Conservation (phyloP, 2,329 filamentous ascomycete genomes). For the Sporothrix sp. region DNA sequence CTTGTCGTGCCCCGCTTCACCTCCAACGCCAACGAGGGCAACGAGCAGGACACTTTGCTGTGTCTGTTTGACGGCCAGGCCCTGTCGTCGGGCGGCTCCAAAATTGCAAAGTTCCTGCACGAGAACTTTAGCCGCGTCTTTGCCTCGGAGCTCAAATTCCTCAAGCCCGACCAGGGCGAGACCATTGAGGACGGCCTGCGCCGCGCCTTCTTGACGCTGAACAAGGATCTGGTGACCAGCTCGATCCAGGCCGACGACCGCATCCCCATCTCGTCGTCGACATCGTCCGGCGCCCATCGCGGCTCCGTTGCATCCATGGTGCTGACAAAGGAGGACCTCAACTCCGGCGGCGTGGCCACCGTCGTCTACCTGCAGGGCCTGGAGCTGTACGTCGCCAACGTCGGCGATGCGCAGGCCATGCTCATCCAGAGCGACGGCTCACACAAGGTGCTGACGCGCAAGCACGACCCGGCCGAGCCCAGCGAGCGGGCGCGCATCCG, state of each 20-base stretch:
- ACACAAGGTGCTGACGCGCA: slow-evolving; percentile 73
- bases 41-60: slow-evolving; percentile 79
- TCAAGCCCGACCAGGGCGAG: slow-evolving; percentile 59
- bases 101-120: slow-evolving; percentile 91
- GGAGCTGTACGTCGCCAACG: slow-evolving; percentile 88
- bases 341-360: slow-evolving; percentile 83
- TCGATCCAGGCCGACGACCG: slow-evolving; percentile 59
- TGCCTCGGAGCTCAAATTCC: slow-evolving; percentile 64
- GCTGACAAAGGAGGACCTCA: slow-evolving; percentile 79
- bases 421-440: slow-evolving; percentile 82
- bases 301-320: slow-evolving; percentile 59
- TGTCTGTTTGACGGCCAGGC: slow-evolving; percentile 95
- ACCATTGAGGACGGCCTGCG: slow-evolving; percentile 74
- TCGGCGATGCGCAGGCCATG: slow-evolving; percentile 93
- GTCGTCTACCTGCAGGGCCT: slow-evolving; percentile 82
- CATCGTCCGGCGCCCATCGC: slow-evolving; percentile 50
- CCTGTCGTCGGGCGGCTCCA: slow-evolving; percentile 81
- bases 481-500: slow-evolving; percentile 79
- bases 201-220: slow-evolving; percentile 76
- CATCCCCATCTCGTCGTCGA: slow-evolving; percentile 13
- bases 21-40: slow-evolving; percentile 37
- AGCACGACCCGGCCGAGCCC: slow-evolving; percentile 86
- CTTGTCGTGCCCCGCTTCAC: slow-evolving; percentile 90
- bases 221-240: slow-evolving; percentile 85
- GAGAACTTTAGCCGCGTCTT: slow-evolving; percentile 90